These are phyloP conservation scores for Ottelia alismoides DNA, from an alignment of 106 monocot genomes.

Conservation along the genomic window DNA sequence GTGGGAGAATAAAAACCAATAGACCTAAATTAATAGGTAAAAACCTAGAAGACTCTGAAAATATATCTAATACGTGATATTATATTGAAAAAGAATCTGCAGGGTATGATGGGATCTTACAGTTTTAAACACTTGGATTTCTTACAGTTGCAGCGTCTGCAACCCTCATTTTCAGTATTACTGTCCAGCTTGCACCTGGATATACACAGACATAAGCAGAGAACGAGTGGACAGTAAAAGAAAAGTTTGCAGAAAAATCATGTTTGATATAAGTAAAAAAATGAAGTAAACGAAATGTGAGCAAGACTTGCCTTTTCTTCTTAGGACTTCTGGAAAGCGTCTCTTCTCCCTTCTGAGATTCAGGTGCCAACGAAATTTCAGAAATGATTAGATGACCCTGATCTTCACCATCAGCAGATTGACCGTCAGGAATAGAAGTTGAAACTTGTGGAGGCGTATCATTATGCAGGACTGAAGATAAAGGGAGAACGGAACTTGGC, in stretches of 20 bases:
- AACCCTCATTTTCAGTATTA: conserved; percentile 50
- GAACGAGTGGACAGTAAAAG: not conserved
- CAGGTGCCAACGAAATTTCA: conserved; percentile 18
- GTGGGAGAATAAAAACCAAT: too few relatives aligned
- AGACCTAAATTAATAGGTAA: too few relatives aligned
- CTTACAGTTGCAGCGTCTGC: conserved; percentile 93
- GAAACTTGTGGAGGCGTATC: too few relatives aligned
- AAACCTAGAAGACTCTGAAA: too few relatives aligned
- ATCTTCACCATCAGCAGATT: too few relatives aligned
- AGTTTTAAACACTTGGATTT: conserved; percentile 99
- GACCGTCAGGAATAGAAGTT: too few relatives aligned
- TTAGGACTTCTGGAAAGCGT: conserved; percentile 42
- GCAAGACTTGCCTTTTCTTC: conserved; percentile 56
- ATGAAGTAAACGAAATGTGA: too few relatives aligned
- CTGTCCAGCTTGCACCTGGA: conserved; percentile 62
- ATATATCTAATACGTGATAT: too few relatives aligned
- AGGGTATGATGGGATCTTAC: too few relatives aligned
- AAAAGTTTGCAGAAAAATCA: not conserved
- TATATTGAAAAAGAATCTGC: too few relatives aligned
- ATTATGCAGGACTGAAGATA: too few relatives aligned
- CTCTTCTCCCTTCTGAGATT: conserved; percentile 21
- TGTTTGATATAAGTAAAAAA: too few relatives aligned
- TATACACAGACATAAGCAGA: conserved; percentile 1
- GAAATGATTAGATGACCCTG: conserved; percentile 20
- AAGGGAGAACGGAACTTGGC: conserved; percentile 17